Conservation (phyloP, 1,139 yeast species). For the Blastobotrys arbuscula region DNA sequence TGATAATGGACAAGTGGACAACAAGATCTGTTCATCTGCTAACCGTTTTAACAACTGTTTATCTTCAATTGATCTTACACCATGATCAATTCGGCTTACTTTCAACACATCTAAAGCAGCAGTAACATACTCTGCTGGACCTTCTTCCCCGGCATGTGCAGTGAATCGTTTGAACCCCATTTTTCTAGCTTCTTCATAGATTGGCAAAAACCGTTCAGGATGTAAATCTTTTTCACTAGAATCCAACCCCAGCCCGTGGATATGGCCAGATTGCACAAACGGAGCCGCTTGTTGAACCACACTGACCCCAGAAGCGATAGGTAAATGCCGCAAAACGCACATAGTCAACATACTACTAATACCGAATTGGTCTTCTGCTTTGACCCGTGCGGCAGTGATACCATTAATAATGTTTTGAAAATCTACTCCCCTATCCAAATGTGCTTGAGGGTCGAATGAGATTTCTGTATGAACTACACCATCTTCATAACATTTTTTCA, state of each 20-base stretch:
- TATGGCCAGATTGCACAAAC: constrained; percentile 48
- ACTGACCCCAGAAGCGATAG: constrained; percentile 50
- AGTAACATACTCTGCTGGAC: constrained; percentile 58
- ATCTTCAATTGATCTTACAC: constrained; percentile 57
- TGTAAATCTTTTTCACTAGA: constrained; percentile 73
- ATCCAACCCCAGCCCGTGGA: constrained; percentile 72
- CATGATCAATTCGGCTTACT: constrained; percentile 73
- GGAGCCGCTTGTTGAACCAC: constrained; percentile 49
- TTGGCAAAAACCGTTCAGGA: constrained; percentile 58
- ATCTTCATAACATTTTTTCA: constrained; percentile 53
- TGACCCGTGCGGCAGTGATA: constrained; percentile 54
- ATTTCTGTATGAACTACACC: constrained; percentile 61
- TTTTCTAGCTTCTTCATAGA: constrained; percentile 47
- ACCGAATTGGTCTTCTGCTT: constrained; percentile 53
- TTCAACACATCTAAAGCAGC: constrained; percentile 53
- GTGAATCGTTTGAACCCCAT: constrained; percentile 47
- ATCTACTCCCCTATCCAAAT: constrained; percentile 57
- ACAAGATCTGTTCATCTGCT: constrained; percentile 48
- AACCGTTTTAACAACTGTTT: constrained; percentile 49
- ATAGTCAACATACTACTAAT: constrained; percentile 65
- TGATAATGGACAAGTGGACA: constrained; percentile 71
- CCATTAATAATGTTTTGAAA: constrained; percentile 60
- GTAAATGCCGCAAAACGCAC: constrained; percentile 73
- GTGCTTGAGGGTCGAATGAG: constrained; percentile 83
- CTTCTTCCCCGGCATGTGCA: constrained; percentile 89